Conservation (phyloP, 495 filamentous ascomycete genomes). For the Cercophora newfieldiana region DNA sequence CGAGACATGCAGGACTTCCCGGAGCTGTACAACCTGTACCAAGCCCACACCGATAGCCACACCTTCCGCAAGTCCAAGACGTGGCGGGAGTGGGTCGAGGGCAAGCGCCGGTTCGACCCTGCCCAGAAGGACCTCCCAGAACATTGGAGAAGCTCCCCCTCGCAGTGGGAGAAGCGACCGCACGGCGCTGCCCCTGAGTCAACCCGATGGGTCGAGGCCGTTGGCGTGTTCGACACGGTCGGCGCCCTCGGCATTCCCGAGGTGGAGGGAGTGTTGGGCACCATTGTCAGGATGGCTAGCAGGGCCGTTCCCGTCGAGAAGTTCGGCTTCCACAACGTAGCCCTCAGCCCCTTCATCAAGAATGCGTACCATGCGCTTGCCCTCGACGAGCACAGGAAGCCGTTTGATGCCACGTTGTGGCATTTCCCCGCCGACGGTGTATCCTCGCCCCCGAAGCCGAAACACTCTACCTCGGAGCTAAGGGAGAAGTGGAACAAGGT, state of each 20-base stretch:
- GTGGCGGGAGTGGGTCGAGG: conserved; percentile 13
- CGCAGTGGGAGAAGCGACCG: conserved; percentile 4
- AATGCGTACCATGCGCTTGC: conserved; percentile 15
- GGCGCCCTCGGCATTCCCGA: conserved; percentile 6
- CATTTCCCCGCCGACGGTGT: conserved; percentile 9
- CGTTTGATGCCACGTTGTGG: conserved; percentile 24
- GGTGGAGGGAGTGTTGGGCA: conserved; percentile 19
- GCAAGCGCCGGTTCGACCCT: not conserved
- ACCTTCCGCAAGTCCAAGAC: conserved; percentile 4
- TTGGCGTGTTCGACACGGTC: not conserved
- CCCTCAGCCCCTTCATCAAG: conserved; percentile 22
- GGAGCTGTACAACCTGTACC: conserved; percentile 2
- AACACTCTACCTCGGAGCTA: not conserved
- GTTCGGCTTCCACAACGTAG: conserved; percentile 18
- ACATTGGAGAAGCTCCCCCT: not conserved
- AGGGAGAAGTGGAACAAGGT: conserved; percentile 11
- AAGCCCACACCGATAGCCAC: conserved; percentile 14
- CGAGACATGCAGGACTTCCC: not conserved
- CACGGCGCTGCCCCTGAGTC: conserved; percentile 15
- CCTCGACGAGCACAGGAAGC: conserved; percentile 20
- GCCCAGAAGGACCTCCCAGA: not conserved
- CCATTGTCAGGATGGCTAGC: conserved; percentile 13
- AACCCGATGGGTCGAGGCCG: conserved; percentile 17
- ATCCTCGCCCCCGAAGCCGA: not conserved
- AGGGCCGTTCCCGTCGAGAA: conserved; percentile 22